Base-by-base conservation (phyloP, 176 grass and related monocot species). In the Sorghum bicolor region DNA sequence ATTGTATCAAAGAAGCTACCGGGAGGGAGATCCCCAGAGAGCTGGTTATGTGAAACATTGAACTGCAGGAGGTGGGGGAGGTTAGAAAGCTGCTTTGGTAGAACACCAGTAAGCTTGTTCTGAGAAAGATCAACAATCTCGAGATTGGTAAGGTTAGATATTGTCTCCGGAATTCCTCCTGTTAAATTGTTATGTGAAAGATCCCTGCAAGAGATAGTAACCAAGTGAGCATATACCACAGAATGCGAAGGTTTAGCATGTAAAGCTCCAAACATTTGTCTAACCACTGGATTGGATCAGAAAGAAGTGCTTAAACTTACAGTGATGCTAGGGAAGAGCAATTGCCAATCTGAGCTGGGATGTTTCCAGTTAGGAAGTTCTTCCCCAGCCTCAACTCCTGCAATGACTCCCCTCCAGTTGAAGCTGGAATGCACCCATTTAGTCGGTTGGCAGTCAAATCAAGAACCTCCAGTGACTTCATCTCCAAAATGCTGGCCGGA, bases 1-100 rank as follows among this genome's bases (percentile, higher is more conserved):
- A 99, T 99, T 19, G 91, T 87, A 52, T 99, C 87, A 76, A 99
- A 99, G 81, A 99, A 96, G 67, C 82, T 94, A 80, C 97, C 93
- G 13, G 97, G 84, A 66, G 97, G 97, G 50, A 99, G 92, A 74
- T 94, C 97, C 36, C 97, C 97, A 4, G 91, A 89, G 41, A 99
- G 87, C 65, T 83, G 91, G 78, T 99, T 99, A 53, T 94, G 97
- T 63, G 97, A 94, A 82, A 99, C 70, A 63, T 99, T 96, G 81
- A 99, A 99, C 66, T 84, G 28, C 44, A 57, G 30, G 70, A 99
- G 93, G 80, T 80, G 91, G 40, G 86, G 86, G 9, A 99, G 87
- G 64, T 99, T 83, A 28, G 97, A 94, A 48, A 99, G 81, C 76
- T 89, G 82, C 86, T 96, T 99, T 55, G 97, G 91, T 72, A 99